A percentile compares a stretch with the other conserved stretches of the same genome.
phyloP scores from a whole-genome alignment of 2,329 filamentous ascomycete species.

The Fusarium poae region DNA sequence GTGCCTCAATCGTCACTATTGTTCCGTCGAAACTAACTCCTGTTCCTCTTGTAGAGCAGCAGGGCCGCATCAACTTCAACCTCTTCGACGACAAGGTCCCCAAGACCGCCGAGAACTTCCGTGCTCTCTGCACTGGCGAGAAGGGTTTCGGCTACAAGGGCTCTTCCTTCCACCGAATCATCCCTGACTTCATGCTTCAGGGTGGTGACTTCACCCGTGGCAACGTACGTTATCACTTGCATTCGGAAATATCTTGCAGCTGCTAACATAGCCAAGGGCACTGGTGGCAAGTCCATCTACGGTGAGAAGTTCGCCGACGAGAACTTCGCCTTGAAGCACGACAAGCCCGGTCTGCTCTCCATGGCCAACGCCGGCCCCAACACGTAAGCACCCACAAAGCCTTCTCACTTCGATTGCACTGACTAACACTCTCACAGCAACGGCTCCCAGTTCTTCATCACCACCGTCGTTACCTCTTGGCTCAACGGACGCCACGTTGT shows the following conservation, averaged over 20 bases:
- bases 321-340: conserved; percentile 86
- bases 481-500: conserved; percentile 87
- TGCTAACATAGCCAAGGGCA: conserved; percentile 70
- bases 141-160: conserved; percentile 86
- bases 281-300: conserved; percentile 94
- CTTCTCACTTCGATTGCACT: background rate
- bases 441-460: conserved; percentile 98
- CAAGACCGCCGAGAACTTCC: conserved; percentile 90
- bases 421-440: conserved; percentile 72
- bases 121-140: conserved; percentile 82
- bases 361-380: conserved; percentile 97
- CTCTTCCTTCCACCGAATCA: conserved; percentile 92
- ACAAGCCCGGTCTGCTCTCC: conserved; percentile 82
- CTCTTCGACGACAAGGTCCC: conserved; percentile 89
- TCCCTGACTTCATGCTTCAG: conserved; percentile 95
- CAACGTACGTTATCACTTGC: conserved; percentile 73
- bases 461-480: conserved; percentile 90
- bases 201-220: conserved; percentile 94
- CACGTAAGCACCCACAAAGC: conserved; percentile 70
- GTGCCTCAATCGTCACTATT: background rate
- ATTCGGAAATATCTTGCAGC: background rate
- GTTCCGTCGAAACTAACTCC: conserved; percentile 37
- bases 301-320: conserved; percentile 94
- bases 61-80: conserved; percentile 86
- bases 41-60: conserved; percentile 68